phyloP scores from a whole-genome alignment of 495 filamentous ascomycete genomes.

The Penicillium samsonianum region DNA sequence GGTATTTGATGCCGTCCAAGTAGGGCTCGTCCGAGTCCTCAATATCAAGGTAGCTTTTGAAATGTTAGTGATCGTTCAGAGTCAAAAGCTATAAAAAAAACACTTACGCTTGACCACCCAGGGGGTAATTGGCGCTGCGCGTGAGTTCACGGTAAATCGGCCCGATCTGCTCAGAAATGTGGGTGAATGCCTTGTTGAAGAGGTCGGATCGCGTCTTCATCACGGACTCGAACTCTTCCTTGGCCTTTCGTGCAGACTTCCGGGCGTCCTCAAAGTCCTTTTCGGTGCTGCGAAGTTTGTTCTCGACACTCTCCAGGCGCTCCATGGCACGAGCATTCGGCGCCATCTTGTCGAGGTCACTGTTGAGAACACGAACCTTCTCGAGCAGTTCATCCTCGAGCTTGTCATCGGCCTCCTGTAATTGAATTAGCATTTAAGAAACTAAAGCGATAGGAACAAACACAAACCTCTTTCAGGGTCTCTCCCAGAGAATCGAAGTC shows the following conservation, averaged over 20 bases:
- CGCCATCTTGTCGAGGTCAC: conserved; percentile 86
- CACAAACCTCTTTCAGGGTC: conserved; percentile 73
- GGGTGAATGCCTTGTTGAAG: conserved; percentile 91
- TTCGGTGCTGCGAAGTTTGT: conserved; percentile 80
- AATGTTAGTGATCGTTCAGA: conserved; percentile 2
- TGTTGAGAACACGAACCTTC: conserved; percentile 68
- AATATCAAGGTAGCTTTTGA: conserved; percentile 75
- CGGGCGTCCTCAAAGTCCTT: conserved; percentile 86
- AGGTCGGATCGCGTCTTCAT: conserved; percentile 83
- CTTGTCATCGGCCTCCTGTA: conserved; percentile 65
- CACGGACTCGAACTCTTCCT: conserved; percentile 77
- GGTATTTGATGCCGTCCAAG: conserved; percentile 92
- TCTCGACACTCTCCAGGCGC: conserved; percentile 81
- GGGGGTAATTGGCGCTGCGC: conserved; percentile 74
- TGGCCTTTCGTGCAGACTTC: conserved; percentile 67
- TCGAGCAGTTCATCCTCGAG: conserved; percentile 79
- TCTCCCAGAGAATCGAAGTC: conserved; percentile 87
- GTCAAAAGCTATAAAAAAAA: too few species aligned
- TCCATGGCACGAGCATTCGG: conserved; percentile 96
- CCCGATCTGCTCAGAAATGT: conserved; percentile 93
- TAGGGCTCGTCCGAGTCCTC: conserved; percentile 91
- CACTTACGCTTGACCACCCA: conserved; percentile 81
- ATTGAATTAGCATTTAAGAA: conserved; percentile 26
- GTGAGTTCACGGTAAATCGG: conserved; percentile 95
- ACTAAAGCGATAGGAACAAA: neutral